Percentiles rank a stretch among this genome's conserved stretches.
Conservation (phyloP, 305 asterid genomes). For the Ajuga reptans region DNA sequence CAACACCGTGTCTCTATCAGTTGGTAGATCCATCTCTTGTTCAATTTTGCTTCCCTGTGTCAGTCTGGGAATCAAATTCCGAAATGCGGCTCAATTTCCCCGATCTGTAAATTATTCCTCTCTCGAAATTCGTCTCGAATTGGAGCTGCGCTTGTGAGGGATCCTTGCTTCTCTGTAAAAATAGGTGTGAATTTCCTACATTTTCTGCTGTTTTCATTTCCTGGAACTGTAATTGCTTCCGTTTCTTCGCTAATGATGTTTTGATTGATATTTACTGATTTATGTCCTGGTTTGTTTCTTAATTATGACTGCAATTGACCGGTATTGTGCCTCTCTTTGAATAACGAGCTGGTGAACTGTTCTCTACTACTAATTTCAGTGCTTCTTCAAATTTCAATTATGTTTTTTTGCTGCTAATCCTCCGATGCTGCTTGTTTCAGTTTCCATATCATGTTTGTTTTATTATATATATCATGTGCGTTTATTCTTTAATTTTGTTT, state of each 20-base stretch:
- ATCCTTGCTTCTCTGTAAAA: slow-evolving; percentile 14
- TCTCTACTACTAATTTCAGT: neutral
- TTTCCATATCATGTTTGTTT: neutral
- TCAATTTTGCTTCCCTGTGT: neutral
- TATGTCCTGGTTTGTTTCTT: neutral
- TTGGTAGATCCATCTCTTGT: slow-evolving; percentile 19
- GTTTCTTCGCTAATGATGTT: slow-evolving; percentile 9
- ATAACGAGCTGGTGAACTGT: neutral
- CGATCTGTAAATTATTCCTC: slow-evolving; percentile 23
- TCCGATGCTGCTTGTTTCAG: slow-evolving; percentile 9
- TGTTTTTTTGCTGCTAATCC: neutral
- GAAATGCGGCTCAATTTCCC: slow-evolving; percentile 19
- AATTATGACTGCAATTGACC: neutral
- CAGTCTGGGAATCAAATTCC: slow-evolving; percentile 4
- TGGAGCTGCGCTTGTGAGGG: slow-evolving; percentile 14
- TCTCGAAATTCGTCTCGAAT: neutral
- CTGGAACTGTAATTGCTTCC: neutral
- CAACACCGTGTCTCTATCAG: neutral
- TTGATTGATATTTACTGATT: slow-evolving; percentile 8
- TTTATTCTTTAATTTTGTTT: neutral
- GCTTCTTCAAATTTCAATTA: neutral
- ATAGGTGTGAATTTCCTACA: slow-evolving; percentile 19
- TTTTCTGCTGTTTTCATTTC: neutral
- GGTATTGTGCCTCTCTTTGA: neutral
- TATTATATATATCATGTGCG: neutral